These are phyloP conservation scores for Lepidium campestre DNA, from an alignment of 441 rosid species.

Conservation along the genomic window DNA sequence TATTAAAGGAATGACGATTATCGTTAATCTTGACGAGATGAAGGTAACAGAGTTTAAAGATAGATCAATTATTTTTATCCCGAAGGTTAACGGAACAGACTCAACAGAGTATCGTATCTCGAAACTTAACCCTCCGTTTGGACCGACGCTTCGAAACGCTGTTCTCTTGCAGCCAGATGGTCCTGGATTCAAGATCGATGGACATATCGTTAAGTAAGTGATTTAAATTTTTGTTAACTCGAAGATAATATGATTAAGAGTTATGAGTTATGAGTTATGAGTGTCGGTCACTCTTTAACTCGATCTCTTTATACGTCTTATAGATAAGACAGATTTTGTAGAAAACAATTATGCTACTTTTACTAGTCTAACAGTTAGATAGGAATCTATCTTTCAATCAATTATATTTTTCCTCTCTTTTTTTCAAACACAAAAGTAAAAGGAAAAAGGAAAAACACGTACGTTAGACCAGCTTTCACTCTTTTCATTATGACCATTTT, in stretches of 20 bases:
- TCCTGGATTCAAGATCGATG: constrained; percentile 40
- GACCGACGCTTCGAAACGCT: constrained; percentile 20
- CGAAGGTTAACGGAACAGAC: constrained; percentile 55
- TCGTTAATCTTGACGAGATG: background rate
- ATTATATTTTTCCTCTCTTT: no score
- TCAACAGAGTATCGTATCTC: constrained; percentile 49
- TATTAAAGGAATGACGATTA: background rate
- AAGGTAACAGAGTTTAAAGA: constrained; percentile 22
- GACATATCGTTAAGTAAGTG: constrained; percentile 20
- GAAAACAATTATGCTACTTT: background rate
- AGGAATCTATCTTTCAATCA: no score
- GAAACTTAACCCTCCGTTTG: constrained; percentile 19
- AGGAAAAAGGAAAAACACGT: no score
- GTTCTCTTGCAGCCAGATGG: constrained; percentile 30
- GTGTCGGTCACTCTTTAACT: background rate
- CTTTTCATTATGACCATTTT: background rate
- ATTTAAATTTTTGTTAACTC: constrained; percentile 8
- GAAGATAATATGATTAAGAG: background rate
- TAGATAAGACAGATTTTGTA: no score
- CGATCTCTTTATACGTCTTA: background rate
- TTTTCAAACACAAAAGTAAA: no score
- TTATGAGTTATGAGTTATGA: background rate
- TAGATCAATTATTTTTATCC: constrained; percentile 38
- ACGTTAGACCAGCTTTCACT: background rate
- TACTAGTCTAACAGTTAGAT: no score